Evolutionary conservation across 2,329 filamentous ascomycete species (phyloP), one percentile per base, ranked within the genome.

Genomic region (Trichoderma lentiforme): DNA sequence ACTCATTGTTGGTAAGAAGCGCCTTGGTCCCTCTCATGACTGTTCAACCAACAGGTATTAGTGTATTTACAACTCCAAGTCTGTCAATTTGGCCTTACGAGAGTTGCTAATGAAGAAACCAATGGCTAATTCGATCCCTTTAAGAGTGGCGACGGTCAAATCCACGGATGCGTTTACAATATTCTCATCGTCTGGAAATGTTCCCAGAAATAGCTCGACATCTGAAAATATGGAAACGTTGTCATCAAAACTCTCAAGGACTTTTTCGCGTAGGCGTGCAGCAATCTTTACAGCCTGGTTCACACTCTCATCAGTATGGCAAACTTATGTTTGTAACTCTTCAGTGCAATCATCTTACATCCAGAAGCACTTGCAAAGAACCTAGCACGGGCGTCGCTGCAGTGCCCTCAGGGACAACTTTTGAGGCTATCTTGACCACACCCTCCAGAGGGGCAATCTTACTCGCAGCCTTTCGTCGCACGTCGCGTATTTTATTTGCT

Each of bases 61-160:
- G n/a, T 24, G 15, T 14, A 9, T 58, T 0, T 3, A 4, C 15
- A 28, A 18, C 4, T 32, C 6, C 4, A 3, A 3, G 2, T 34
- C 2, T 24, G 11, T 36, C 4, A 6, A 11, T 5, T 30, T 4
- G 2, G 18, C 3, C 51, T 39, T 39, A 69, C 66, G 39, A 18
- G 36, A 34, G 30, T 69, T 60, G n/a, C 58, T 69, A 7, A 18
- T 69, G 30, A 69, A 69, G 26, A 69, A 69, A 3, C 58, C 36
- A 8, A 69, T 69, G 2, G 56, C 56, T 11, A 28, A 5, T 51
- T 69, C 66, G 15, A 69, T 36, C 5, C 26, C 66, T 14, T 47
- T 28, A 6, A 69, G 58, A 9, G 56, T 61, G 8, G 26, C n/a
- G 4, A 61, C 32, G 6, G 36, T 69, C 8, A 69, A 18, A 18